A percentile compares a stretch with the other conserved stretches of the same genome.
Conservation (phyloP, 31 red algal species). For the Porphyra umbilicalis region DNA sequence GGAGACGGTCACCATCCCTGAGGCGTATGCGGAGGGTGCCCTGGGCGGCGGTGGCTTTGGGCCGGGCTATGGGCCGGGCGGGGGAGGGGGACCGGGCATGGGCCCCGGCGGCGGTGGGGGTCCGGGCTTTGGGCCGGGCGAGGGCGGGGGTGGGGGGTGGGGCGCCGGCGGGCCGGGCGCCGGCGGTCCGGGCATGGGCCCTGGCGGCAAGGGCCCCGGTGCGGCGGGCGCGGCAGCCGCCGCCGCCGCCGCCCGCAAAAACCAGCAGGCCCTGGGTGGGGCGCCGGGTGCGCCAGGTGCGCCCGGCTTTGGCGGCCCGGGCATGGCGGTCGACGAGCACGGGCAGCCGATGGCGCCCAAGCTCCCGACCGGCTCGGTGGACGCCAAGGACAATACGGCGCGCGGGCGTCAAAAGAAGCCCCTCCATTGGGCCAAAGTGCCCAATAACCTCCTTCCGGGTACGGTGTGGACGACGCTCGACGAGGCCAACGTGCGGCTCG, state of each 20-base stretch:
- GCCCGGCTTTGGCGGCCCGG: slow-evolving; percentile 8
- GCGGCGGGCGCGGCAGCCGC: slow-evolving; percentile 24
- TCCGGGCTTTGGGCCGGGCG: slow-evolving; percentile 18
- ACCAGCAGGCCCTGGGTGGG: slow-evolving; percentile 14
- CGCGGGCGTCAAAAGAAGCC: slow-evolving; percentile 75
- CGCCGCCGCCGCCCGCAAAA: slow-evolving; percentile 26
- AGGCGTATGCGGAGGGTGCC: slow-evolving; percentile 55
- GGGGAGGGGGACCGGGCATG: slow-evolving; percentile 23
- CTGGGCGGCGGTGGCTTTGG: slow-evolving; percentile 32
- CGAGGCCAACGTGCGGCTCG: slow-evolving; percentile 54
- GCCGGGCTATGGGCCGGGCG: slow-evolving; percentile 23
- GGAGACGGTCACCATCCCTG: slow-evolving; percentile 65
- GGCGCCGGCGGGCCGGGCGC: slow-evolving; percentile 32
- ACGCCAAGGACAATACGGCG: slow-evolving; percentile 49
- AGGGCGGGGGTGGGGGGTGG: slow-evolving; percentile 25
- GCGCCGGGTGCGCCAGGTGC: slow-evolving; percentile 17
- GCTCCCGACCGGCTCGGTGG: slow-evolving; percentile 23
- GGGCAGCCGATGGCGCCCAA: slow-evolving; percentile 29
- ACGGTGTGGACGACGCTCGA: slow-evolving; percentile 75
- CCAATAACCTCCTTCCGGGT: slow-evolving; percentile 48
- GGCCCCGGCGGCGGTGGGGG: slow-evolving; percentile 29
- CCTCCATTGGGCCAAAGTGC: slow-evolving; percentile 85
- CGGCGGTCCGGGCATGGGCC: background rate
- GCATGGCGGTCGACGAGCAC: background rate
- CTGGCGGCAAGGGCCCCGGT: slow-evolving; percentile 4